A percentile compares a stretch with the other conserved stretches of the same genome.
Conservation (phyloP, 2,329 filamentous ascomycete species). For the Penicillium digitatum region DNA sequence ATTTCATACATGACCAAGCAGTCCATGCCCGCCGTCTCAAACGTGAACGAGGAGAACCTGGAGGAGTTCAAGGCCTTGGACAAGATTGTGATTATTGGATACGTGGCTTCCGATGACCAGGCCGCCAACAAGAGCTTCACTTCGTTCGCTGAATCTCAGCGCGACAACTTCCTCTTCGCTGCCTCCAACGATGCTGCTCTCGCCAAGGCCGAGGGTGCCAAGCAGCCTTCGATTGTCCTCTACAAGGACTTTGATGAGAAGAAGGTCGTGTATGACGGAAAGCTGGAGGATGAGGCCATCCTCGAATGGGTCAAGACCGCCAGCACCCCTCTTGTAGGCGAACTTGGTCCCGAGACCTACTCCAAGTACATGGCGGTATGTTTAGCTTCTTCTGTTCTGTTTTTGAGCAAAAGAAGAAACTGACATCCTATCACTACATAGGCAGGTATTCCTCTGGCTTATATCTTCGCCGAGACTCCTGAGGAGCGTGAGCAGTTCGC, state of each 20-base stretch:
- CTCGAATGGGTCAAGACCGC: constrained; percentile 77
- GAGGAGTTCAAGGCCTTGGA: constrained; percentile 97
- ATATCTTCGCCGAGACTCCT: constrained; percentile 90
- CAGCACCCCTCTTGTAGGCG: constrained; percentile 85
- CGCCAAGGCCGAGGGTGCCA: constrained; percentile 85
- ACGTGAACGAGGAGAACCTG: constrained; percentile 73
- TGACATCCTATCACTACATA: constrained; percentile 21
- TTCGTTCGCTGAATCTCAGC: constrained; percentile 66
- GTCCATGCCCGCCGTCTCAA: constrained; percentile 84
- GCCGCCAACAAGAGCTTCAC: constrained; percentile 80
- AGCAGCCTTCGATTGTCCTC: constrained; percentile 79
- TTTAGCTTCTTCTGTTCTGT: constrained; percentile 12
- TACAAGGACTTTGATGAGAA: constrained; percentile 99
- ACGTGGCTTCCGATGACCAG: constrained; percentile 77
- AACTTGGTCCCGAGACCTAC: constrained; percentile 97
- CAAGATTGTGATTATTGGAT: constrained; percentile 91
- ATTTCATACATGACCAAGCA: constrained; percentile 97
- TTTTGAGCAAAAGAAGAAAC: not conserved
- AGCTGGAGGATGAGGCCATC: constrained; percentile 77
- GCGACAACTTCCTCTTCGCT: constrained; percentile 91
- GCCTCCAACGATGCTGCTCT: constrained; percentile 76
- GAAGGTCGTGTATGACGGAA: constrained; percentile 76
- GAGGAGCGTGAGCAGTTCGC: constrained; percentile 83
- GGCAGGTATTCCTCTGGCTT: constrained; percentile 86
- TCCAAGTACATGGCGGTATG: constrained; percentile 80